Evolutionary conservation across 1,284 basidiomycete species (phyloP).

Genomic region (Sutorius eximius): DNA sequence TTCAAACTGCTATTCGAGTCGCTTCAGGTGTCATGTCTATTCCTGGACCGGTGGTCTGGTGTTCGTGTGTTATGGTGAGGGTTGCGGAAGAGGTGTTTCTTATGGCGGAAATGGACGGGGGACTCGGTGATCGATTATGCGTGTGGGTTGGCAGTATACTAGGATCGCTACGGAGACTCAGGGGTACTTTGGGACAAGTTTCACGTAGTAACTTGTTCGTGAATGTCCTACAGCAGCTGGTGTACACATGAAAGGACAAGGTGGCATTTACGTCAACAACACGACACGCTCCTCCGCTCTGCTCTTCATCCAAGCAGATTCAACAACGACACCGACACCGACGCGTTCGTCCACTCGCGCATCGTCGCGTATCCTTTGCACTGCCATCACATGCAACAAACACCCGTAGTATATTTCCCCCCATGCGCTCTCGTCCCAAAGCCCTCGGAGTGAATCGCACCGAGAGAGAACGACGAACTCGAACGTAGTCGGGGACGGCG

Average conservation of each 20-base stretch:
- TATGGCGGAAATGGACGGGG: no score
- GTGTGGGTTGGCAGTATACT: no score
- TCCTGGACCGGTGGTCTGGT: no score
- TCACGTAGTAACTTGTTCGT: background rate
- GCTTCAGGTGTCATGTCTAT: no score
- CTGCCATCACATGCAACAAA: slow-evolving; percentile 25
- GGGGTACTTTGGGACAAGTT: no score
- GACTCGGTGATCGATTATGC: no score
- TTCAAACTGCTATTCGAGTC: no score
- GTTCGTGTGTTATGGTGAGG: no score
- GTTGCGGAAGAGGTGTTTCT: no score
- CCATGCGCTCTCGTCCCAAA: slow-evolving; percentile 15
- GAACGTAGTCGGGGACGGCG: slow-evolving; percentile 3
- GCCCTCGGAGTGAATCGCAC: background rate
- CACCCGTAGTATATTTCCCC: slow-evolving; percentile 21
- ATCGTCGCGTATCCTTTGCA: slow-evolving; percentile 4
- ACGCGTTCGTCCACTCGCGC: slow-evolving; percentile 11
- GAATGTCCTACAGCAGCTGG: no score
- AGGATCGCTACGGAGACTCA: no score
- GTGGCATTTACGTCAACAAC: slow-evolving; percentile 11
- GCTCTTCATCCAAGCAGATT: slow-evolving; percentile 14
- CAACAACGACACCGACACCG: slow-evolving; percentile 15
- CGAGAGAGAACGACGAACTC: slow-evolving; percentile 26
- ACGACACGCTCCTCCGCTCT: slow-evolving; percentile 6
- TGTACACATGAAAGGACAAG: no score